Conservation (phyloP, 192 early-diverging fungal species). For the Dissophora globulifera region DNA sequence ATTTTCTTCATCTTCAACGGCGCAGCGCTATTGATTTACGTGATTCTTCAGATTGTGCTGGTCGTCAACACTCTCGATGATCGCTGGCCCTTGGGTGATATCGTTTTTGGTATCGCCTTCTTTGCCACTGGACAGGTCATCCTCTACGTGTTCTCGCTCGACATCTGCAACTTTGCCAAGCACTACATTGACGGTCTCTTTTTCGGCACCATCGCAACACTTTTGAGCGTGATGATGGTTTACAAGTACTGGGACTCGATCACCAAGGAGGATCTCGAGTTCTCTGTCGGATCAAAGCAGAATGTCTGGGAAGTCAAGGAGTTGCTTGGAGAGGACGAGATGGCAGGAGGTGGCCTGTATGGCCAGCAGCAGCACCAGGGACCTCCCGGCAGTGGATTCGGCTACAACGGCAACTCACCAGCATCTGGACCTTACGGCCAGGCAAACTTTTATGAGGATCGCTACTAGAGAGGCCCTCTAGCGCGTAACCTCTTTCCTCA, state of each 20-base stretch:
- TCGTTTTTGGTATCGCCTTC: conserved; percentile 82
- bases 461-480: conserved; percentile 8
- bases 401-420: conserved; percentile 8
- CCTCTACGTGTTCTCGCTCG: conserved; percentile 72
- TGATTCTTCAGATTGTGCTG: conserved; percentile 84
- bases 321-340: conserved; percentile 64
- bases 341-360: conserved; percentile 27
- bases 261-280: conserved; percentile 93
- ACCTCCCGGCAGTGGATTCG: conserved; percentile 6
- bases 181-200: conserved; percentile 94
- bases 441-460: conserved; percentile 40
- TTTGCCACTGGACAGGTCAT: conserved; percentile 79
- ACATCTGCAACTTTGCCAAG: conserved; percentile 80
- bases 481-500: too few relatives aligned
- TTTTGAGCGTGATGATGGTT: conserved; percentile 93
- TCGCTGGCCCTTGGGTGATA: conserved; percentile 88
- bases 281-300: conserved; percentile 83
- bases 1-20: conserved; percentile 81
- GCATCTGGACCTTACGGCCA: conserved; percentile 33
- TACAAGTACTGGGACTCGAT: conserved; percentile 96
- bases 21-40: conserved; percentile 78
- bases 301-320: conserved; percentile 89
- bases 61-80: conserved; percentile 88
- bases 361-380: conserved; percentile 14
- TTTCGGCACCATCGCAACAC: conserved; percentile 82